Percentiles rank a stretch among this genome's conserved stretches.
Conservation (phyloP, 352 stramenopile genomes). For the Phytophthora fragariaefolia region DNA sequence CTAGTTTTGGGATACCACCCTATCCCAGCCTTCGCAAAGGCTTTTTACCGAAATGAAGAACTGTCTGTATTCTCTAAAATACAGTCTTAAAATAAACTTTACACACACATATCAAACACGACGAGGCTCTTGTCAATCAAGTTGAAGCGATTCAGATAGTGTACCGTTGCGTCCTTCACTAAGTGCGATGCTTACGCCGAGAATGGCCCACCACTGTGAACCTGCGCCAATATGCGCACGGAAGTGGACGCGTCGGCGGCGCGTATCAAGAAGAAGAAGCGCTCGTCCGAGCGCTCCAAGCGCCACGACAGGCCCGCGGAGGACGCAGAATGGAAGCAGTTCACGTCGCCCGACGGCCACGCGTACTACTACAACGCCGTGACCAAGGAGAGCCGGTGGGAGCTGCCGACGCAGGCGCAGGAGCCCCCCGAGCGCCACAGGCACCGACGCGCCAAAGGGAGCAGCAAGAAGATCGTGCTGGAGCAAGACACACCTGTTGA, state of each 20-base stretch:
- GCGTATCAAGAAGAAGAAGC: slow-evolving; percentile 34
- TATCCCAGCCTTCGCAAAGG: too few relatives aligned
- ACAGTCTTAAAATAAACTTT: too few relatives aligned
- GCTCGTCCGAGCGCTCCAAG: slow-evolving; percentile 17
- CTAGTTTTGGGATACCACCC: too few relatives aligned
- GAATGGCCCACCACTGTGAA: neutral
- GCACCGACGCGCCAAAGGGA: slow-evolving; percentile 13
- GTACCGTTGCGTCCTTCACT: neutral
- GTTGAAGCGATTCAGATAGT: slow-evolving; percentile 1
- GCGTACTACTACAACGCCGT: slow-evolving; percentile 72
- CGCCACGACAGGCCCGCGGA: slow-evolving; percentile 1
- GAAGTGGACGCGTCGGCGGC: neutral
- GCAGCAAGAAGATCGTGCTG: slow-evolving; percentile 14
- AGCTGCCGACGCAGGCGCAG: slow-evolving; percentile 43
- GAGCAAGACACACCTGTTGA: slow-evolving; percentile 7
- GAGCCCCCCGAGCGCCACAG: slow-evolving; percentile 6
- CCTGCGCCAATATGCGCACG: slow-evolving; percentile 9
- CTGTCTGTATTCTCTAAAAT: too few relatives aligned
- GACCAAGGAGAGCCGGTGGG: slow-evolving; percentile 72
- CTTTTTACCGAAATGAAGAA: too few relatives aligned
- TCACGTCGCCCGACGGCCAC: slow-evolving; percentile 64
- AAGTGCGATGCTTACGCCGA: slow-evolving; percentile 4
- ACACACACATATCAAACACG: too few relatives aligned
- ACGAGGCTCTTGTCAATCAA: too few relatives aligned
- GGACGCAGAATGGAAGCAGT: slow-evolving; percentile 50